Evolutionary conservation across 371 early-diverging fungal genomes (phyloP).

Genomic region (Saksenaea vasiformis): DNA sequence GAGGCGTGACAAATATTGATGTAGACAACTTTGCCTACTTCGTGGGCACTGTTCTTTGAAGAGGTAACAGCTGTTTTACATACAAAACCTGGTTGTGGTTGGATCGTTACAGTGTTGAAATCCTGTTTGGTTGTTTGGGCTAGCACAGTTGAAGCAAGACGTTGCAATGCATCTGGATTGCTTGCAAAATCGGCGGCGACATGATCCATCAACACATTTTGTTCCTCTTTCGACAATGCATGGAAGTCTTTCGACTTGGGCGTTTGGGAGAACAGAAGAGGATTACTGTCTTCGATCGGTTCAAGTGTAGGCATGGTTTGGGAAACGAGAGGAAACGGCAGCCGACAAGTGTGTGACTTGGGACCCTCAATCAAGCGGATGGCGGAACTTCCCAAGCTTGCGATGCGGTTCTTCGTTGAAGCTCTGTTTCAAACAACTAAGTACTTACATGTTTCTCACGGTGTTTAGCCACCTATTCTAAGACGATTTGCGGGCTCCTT

Average conservation of each 20-base stretch:
- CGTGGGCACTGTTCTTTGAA: conserved; percentile 15
- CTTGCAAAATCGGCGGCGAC: conserved; percentile 32
- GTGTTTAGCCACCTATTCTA: too few relatives aligned
- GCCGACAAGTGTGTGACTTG: not conserved
- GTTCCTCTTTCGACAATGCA: conserved; percentile 31
- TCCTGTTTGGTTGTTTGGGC: conserved; percentile 17
- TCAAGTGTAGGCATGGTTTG: conserved; percentile 22
- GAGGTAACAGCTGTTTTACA: conserved; percentile 52
- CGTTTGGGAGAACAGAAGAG: conserved; percentile 7
- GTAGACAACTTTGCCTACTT: conserved; percentile 48
- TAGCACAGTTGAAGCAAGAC: conserved; percentile 19
- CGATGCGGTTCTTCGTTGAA: too few relatives aligned
- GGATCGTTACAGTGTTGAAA: conserved; percentile 27
- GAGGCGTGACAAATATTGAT: conserved; percentile 72
- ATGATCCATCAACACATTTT: conserved; percentile 27
- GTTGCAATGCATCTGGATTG: conserved; percentile 31
- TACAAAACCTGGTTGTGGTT: conserved; percentile 65
- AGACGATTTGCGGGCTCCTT: too few relatives aligned
- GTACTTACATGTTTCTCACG: too few relatives aligned
- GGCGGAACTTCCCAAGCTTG: not conserved
- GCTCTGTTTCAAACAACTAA: too few relatives aligned
- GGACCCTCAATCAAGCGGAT: not conserved
- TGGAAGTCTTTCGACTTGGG: conserved; percentile 10
- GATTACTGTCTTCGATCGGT: conserved; percentile 16
- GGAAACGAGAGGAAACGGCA: not conserved